These are phyloP conservation scores for Thermothelomyces thermophilus DNA, from an alignment of 2,329 filamentous ascomycete genomes.

Conservation along the genomic window DNA sequence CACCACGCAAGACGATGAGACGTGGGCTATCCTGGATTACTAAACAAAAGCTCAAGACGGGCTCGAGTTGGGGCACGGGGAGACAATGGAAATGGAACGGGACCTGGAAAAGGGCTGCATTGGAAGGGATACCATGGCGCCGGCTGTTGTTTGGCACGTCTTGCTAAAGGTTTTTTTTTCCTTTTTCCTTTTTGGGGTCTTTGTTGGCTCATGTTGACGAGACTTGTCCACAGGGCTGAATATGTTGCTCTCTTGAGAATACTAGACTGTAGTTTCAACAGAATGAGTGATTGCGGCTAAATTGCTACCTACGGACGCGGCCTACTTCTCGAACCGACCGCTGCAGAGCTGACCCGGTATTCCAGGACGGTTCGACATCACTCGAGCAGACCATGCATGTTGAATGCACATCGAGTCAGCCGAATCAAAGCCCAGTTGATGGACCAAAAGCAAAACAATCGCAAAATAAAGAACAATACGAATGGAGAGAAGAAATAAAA, in stretches of 20 bases:
- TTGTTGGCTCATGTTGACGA: constrained; percentile 2
- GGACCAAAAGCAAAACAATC: constrained; percentile 2
- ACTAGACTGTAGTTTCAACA: background rate
- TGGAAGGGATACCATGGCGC: constrained; percentile 14
- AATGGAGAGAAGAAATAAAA: background rate
- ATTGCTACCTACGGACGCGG: background rate
- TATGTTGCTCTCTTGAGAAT: background rate
- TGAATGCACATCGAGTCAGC: constrained; percentile 13
- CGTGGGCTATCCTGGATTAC: constrained; percentile 77
- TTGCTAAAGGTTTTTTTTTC: too few relatives aligned
- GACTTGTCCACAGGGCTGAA: background rate
- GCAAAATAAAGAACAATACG: background rate
- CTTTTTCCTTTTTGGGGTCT: background rate
- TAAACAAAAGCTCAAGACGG: constrained; percentile 26
- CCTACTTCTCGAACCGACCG: background rate
- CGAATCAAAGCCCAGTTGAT: constrained; percentile 12
- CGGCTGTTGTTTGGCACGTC: background rate
- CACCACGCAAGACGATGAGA: constrained; percentile 87
- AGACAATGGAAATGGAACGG: background rate
- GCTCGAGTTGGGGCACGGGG: background rate
- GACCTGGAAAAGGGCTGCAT: background rate
- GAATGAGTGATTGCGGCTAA: background rate
- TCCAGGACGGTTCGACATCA: background rate
- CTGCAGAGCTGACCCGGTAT: background rate
- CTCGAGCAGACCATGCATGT: constrained; percentile 10